Percentiles rank a stretch among this genome's conserved stretches.
These are phyloP conservation scores for Fusarium compactum DNA, from an alignment of 2,329 filamentous ascomycete species.

Conservation along the genomic window DNA sequence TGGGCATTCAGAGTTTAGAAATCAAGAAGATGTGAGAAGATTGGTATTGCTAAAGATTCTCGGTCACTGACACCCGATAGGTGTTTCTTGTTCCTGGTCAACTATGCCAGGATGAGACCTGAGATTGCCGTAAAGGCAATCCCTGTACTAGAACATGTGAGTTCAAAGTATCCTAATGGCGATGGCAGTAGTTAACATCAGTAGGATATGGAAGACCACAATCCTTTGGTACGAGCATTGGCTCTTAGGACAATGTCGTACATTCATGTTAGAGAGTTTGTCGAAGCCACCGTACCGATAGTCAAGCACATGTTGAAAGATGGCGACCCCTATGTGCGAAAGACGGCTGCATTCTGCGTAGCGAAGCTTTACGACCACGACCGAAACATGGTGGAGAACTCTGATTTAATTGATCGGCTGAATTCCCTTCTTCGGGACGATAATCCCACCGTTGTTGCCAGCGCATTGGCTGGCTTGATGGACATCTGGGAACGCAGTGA, in stretches of 20 bases:
- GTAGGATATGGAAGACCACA: slow-evolving; percentile 92
- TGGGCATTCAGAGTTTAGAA: slow-evolving; percentile 93
- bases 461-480: slow-evolving; percentile 89
- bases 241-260: slow-evolving; percentile 97
- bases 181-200: slow-evolving; percentile 28
- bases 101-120: slow-evolving; percentile 94
- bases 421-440: slow-evolving; percentile 93
- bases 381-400: slow-evolving; percentile 86
- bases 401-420: slow-evolving; percentile 90
- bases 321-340: slow-evolving; percentile 93
- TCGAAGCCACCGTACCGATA: slow-evolving; percentile 87
- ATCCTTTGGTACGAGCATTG: slow-evolving; percentile 91
- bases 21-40: slow-evolving; percentile 95
- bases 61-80: slow-evolving; percentile 59
- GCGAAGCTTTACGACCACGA: slow-evolving; percentile 99
- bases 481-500: slow-evolving; percentile 99
- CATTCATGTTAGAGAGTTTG: slow-evolving; percentile 95
- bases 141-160: slow-evolving; percentile 83
- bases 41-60: neutral
- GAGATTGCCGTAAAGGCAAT: slow-evolving; percentile 95
- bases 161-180: slow-evolving; percentile 36
- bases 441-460: slow-evolving; percentile 97
- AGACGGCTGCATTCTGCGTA: slow-evolving; percentile 95
- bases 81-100: slow-evolving; percentile 98
- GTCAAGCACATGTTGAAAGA: slow-evolving; percentile 88